These are phyloP conservation scores for Debaryomyces subglobosus DNA, from an alignment of 1,139 yeast species.

Conservation along the genomic window DNA sequence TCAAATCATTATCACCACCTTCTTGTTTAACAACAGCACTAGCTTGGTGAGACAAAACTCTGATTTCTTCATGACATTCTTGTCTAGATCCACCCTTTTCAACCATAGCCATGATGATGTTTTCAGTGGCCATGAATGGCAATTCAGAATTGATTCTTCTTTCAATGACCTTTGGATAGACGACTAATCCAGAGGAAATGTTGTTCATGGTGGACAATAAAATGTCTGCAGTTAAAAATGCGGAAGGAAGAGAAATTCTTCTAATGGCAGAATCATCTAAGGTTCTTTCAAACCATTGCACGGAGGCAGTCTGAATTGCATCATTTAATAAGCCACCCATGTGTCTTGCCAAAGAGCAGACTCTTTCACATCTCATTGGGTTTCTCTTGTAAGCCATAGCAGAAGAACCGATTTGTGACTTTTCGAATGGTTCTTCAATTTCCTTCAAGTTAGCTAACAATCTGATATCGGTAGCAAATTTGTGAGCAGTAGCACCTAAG, in stretches of 20 bases:
- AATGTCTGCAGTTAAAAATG: constrained; percentile 94
- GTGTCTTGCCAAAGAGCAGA: constrained; percentile 95
- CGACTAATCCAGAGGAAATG: constrained; percentile 93
- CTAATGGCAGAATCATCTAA: constrained; percentile 98
- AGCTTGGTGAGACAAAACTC: constrained; percentile 96
- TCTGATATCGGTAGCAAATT: constrained; percentile 96
- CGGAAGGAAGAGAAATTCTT: constrained; percentile 95
- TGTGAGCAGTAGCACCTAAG: constrained; percentile 95
- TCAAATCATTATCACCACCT: constrained; percentile 98
- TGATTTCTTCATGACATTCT: constrained; percentile 96
- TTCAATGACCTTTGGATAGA: constrained; percentile 97
- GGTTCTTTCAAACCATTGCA: constrained; percentile 99
- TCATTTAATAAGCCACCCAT: constrained; percentile 89
- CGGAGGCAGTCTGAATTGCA: constrained; percentile 95
- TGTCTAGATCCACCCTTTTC: constrained; percentile 98
- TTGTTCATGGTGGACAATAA: constrained; percentile 86
- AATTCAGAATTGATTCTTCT: constrained; percentile 93
- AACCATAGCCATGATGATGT: constrained; percentile 99
- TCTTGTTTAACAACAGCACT: constrained; percentile 96
- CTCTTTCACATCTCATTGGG: constrained; percentile 99
- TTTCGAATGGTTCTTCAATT: constrained; percentile 97
- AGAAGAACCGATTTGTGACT: constrained; percentile 94
- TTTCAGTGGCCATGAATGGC: constrained; percentile 99
- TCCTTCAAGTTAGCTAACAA: constrained; percentile 95
- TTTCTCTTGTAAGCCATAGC: constrained; percentile 99